Evolutionary conservation across 2,329 filamentous ascomycete genomes (phyloP).

Genomic region (Calycina herbarum): DNA sequence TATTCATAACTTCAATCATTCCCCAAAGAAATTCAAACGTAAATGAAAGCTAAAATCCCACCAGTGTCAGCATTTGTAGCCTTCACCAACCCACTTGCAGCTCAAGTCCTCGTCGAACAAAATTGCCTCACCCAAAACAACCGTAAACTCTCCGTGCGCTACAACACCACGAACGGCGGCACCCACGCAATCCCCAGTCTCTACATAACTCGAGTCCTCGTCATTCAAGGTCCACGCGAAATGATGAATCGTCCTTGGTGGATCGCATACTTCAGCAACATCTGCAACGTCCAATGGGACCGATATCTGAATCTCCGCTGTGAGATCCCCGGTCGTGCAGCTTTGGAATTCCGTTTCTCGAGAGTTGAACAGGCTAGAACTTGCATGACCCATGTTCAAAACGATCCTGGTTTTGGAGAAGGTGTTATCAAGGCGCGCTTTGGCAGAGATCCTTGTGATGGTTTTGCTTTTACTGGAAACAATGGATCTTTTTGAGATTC

Average conservation of each 20-base stretch:
- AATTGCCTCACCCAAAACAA: background rate
- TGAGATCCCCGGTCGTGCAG: background rate
- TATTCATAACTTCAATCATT: too few species aligned
- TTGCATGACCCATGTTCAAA: background rate
- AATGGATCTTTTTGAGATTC: background rate
- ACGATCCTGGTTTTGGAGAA: background rate
- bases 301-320: background rate
- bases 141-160: background rate
- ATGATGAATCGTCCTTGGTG: conserved; percentile 3
- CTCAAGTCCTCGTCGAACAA: background rate
- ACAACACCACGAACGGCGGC: background rate
- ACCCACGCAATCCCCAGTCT: background rate
- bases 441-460: conserved; percentile 8
- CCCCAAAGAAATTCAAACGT: too few species aligned
- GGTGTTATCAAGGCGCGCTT: background rate
- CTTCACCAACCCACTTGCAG: background rate
- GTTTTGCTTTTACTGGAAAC: background rate
- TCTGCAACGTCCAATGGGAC: conserved; percentile 4
- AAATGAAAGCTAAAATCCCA: background rate
- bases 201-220: background rate
- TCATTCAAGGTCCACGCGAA: background rate
- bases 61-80: conserved; percentile 1
- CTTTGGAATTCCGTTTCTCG: conserved; percentile 6
- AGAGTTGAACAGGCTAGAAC: conserved; percentile 3
- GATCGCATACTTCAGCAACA: background rate